A percentile compares a stretch with the other conserved stretches of the same genome.
Evolutionary conservation across 305 asterid genomes (phyloP).

Genomic region (Fraxinus platypoda): DNA sequence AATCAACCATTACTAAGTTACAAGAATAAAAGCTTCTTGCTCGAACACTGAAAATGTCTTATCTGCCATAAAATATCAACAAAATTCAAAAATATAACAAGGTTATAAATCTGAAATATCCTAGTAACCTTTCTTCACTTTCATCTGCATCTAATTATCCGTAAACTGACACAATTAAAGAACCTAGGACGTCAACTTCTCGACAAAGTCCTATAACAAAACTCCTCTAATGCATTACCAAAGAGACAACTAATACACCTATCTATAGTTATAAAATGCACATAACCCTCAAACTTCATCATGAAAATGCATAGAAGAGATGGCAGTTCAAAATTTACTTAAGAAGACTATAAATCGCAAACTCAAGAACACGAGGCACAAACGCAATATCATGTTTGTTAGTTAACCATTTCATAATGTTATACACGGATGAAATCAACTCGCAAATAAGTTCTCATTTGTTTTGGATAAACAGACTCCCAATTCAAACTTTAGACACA

Average conservation of each 20-base stretch:
- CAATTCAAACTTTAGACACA: not conserved
- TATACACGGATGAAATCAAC: not conserved
- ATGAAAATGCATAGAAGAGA: not conserved
- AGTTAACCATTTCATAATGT: not conserved
- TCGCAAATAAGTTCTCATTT: not conserved
- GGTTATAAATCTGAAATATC: not conserved
- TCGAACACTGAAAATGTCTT: not conserved
- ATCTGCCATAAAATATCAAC: not conserved
- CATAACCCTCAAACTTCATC: not conserved
- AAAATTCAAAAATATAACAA: not conserved
- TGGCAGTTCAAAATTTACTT: not conserved
- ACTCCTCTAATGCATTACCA: not conserved
- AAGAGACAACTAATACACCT: not conserved
- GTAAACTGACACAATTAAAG: not conserved
- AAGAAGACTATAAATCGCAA: not conserved
- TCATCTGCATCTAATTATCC: not conserved
- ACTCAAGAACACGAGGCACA: not conserved
- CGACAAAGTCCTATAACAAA: not conserved
- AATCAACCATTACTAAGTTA: not conserved
- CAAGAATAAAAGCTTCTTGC: not conserved
- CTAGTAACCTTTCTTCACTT: not conserved
- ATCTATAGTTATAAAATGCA: not conserved
- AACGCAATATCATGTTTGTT: not conserved
- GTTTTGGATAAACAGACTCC: not conserved
- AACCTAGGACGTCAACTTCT: not conserved